Evolutionary conservation across 768 basidiomycete genomes (phyloP).

Genomic region (Megacollybia marginata): DNA sequence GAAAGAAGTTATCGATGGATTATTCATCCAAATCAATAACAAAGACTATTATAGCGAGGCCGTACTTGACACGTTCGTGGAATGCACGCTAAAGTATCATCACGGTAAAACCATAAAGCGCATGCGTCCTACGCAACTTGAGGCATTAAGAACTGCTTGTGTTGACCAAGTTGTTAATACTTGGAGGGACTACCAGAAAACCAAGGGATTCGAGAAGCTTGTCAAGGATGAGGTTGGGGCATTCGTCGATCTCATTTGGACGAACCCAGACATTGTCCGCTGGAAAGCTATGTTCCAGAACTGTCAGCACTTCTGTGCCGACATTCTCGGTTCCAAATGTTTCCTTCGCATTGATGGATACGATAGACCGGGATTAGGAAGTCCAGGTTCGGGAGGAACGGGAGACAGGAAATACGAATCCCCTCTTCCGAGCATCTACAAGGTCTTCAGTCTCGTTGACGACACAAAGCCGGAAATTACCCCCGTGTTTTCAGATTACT

Average conservation of each 20-base stretch:
- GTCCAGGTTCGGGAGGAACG: not conserved
- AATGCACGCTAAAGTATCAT: not conserved
- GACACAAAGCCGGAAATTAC: too few species aligned
- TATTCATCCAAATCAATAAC: slow-evolving; percentile 4
- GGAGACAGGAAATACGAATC: slow-evolving; percentile 1
- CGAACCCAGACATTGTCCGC: slow-evolving; percentile 1
- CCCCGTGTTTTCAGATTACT: too few species aligned
- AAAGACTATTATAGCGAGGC: slow-evolving; percentile 1
- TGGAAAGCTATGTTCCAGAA: slow-evolving; percentile 5
- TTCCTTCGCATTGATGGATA: slow-evolving; percentile 3
- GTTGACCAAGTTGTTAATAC: slow-evolving; percentile 1
- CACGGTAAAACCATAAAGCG: slow-evolving; percentile 1
- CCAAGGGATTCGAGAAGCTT: slow-evolving; percentile 5
- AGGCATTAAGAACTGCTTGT: not conserved
- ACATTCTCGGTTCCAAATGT: slow-evolving; percentile 1
- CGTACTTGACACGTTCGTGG: not conserved
- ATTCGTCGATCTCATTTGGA: slow-evolving; percentile 3
- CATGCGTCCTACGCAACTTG: slow-evolving; percentile 1
- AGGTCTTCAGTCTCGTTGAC: too few species aligned
- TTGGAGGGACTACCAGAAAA: slow-evolving; percentile 3
- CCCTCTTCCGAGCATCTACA: too few species aligned
- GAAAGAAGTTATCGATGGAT: slow-evolving; percentile 3
- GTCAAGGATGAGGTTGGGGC: slow-evolving; percentile 1
- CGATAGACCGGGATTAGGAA: slow-evolving; percentile 3
- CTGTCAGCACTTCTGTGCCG: slow-evolving; percentile 4